Base-by-base conservation (phyloP, 164 flowering plant species). In the Cinnamomum micranthum region DNA sequence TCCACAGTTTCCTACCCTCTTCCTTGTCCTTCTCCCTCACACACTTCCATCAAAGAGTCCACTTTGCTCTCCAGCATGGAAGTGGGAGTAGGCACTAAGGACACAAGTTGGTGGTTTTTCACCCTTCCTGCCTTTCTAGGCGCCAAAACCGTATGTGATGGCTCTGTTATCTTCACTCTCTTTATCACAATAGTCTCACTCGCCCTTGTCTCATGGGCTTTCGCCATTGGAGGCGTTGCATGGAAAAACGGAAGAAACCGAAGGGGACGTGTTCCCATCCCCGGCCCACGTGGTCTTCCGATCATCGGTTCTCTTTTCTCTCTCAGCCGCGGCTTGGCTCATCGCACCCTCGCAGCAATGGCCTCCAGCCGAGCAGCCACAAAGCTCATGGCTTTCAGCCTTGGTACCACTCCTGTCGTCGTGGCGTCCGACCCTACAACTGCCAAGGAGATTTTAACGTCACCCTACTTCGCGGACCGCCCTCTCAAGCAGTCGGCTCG, bases 401-500 rank as follows among this genome's bases (percentile, higher is more conserved):
- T 92, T 6, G 95, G 93, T 70, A 83, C 87, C 0, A 82, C 91
- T 2, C 94, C 90, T 0, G 80, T 76, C 0, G 91, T 92, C 0
- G 88, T 92, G 2, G 71, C 97, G 9, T 86, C 87, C 2, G 87
- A 91, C 6, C 91, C 92, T 0, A 60, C 77, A 20, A 84, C 73
- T 0, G 95, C 97, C 1, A 68, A 77, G 0, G 97, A 92, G 71
- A 88, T 92, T 63, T 73, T 92, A 15, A 86, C 83, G 15, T 85
- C 88, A 0, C 80, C 92, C 1, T 63, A 81, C 71, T 92, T 92
- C 60, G 92, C 91, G 0, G 88, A 90, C 73, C 91, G 97, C 10
- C 97, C 97, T 0, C 22, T 91, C 13, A 91, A 92, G 67, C 83
- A 88, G 69, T 91, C 97, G 0, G 97, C 95, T 33, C 74, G 77